Evolutionary conservation across 352 stramenopile genomes (phyloP).

Genomic region (Aphanomyces astaci): DNA sequence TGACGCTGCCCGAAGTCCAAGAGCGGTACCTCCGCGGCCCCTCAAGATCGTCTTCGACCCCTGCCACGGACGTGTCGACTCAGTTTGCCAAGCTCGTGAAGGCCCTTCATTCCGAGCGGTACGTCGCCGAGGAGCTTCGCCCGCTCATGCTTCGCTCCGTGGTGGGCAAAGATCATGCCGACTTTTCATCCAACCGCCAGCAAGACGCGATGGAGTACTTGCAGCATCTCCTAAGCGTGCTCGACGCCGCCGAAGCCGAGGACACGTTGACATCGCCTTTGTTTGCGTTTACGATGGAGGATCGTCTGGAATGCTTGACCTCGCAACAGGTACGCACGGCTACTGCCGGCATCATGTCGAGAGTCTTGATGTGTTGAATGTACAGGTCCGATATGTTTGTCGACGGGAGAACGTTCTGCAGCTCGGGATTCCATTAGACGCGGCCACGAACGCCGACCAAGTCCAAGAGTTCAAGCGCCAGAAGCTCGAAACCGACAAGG

Average conservation of each 20-base stretch:
- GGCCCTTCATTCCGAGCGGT: constrained; percentile 83
- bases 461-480: constrained; percentile 86
- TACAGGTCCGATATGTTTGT: constrained; percentile 84
- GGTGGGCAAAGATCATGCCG: constrained; percentile 91
- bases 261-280: constrained; percentile 66
- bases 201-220: constrained; percentile 98
- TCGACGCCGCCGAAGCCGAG: constrained; percentile 80
- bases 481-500: constrained; percentile 58
- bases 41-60: constrained; percentile 24
- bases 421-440: constrained; percentile 82
- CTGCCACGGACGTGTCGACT: constrained; percentile 73
- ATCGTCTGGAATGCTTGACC: constrained; percentile 67
- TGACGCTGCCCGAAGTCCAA: constrained; percentile 71
- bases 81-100: constrained; percentile 91
- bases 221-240: constrained; percentile 90
- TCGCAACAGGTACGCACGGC: constrained; percentile 32
- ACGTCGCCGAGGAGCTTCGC: constrained; percentile 62
- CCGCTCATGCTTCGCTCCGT: constrained; percentile 93
- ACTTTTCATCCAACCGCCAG: constrained; percentile 96
- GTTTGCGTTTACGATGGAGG: constrained; percentile 90
- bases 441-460: constrained; percentile 76
- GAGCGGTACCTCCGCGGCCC: constrained; percentile 48
- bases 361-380: constrained; percentile 21
- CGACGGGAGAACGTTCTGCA: constrained; percentile 75
- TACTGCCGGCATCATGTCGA: no score